Evolutionary conservation across 2,329 filamentous ascomycete species (phyloP).

Genomic region (Atkinsonella hypoxylon): DNA sequence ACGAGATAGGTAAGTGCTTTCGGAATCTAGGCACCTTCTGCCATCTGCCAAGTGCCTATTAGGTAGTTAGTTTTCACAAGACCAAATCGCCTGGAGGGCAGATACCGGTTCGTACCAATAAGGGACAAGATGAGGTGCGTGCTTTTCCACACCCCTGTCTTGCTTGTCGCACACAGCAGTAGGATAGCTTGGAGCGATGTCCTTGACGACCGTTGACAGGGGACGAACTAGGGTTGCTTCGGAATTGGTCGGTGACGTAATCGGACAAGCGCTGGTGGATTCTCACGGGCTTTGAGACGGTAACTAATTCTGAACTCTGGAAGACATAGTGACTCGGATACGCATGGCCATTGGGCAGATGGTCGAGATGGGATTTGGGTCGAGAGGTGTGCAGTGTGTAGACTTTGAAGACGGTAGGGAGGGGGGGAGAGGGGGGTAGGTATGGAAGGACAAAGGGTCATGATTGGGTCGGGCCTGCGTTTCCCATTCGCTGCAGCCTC

Average conservation of each 20-base stretch:
- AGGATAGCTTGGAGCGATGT: neutral
- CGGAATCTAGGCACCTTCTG: neutral
- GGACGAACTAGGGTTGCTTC: neutral
- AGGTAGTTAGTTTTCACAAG: neutral
- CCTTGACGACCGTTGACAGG: neutral
- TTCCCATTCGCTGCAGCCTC: neutral
- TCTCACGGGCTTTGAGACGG: too few relatives aligned
- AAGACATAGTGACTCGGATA: neutral
- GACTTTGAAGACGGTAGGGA: too few relatives aligned
- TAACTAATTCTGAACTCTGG: neutral
- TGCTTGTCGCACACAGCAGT: too few relatives aligned
- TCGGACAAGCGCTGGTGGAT: neutral
- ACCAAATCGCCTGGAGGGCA: neutral
- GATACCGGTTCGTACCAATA: neutral
- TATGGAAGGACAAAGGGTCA: neutral
- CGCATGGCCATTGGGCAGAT: neutral
- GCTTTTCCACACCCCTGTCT: neutral
- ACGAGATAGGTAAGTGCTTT: neutral
- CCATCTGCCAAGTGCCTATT: neutral
- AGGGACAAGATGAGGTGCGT: slow-evolving; percentile 1
- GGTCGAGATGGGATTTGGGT: neutral
- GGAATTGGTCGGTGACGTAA: neutral
- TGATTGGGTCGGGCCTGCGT: neutral
- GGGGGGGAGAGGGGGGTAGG: neutral
- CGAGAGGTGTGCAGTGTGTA: neutral